Conservation (phyloP, 371 early-diverging fungal genomes). For the Catenaria anguillulae region DNA sequence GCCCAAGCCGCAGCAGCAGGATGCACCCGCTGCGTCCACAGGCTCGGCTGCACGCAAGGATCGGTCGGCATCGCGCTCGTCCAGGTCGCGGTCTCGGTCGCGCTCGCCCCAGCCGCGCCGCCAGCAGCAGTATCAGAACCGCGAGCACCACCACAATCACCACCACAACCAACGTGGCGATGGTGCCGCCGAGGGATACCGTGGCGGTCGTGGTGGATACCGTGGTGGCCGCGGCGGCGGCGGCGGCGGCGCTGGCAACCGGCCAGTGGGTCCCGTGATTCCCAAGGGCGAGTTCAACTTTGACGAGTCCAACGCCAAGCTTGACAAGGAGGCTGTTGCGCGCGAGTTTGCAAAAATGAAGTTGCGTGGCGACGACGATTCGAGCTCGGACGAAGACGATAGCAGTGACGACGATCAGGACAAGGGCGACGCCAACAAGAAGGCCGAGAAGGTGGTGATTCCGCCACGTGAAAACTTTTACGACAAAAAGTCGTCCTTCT, state of each 20-base stretch:
- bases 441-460: constrained; percentile 19
- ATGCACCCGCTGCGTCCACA: no score
- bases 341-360: constrained; percentile 37
- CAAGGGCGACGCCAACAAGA: background rate
- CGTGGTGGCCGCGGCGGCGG: no score
- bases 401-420: background rate
- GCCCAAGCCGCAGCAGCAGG: constrained; percentile 4
- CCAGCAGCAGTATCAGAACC: constrained; percentile 7
- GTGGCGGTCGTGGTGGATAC: no score
- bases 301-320: constrained; percentile 81
- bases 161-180: constrained; percentile 20
- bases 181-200: no score
- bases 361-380: constrained; percentile 1
- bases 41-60: no score
- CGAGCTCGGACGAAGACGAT: constrained; percentile 8
- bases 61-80: no score
- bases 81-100: no score
- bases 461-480: constrained; percentile 46
- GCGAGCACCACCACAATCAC: constrained; percentile 14
- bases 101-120: no score
- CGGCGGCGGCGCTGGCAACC: no score
- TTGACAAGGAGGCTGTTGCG: constrained; percentile 62
- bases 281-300: constrained; percentile 89
- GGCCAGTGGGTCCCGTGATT: constrained; percentile 33
- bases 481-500: constrained; percentile 68